These are phyloP conservation scores for Arctostaphylos glauca DNA, from an alignment of 148 eudicot genomes.

Conservation along the genomic window DNA sequence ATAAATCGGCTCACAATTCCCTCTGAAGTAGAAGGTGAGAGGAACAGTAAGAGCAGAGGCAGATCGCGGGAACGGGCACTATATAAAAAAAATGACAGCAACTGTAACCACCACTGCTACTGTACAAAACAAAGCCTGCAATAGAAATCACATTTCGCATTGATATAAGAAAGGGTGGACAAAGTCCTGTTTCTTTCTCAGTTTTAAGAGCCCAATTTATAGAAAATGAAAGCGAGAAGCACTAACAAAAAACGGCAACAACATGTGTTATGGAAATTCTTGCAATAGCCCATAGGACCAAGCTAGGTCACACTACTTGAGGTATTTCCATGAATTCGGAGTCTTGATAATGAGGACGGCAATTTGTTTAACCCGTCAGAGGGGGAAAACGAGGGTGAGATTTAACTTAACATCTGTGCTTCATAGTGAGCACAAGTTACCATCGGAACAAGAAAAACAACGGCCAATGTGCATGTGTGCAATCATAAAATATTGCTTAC, in stretches of 20 bases:
- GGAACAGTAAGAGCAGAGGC: not conserved
- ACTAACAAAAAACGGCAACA: not conserved
- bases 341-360: too few species aligned
- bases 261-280: not conserved
- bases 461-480: not conserved
- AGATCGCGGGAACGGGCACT: not conserved
- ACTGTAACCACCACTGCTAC: conserved; percentile 33
- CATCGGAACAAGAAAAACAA: not conserved
- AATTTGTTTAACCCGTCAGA: too few species aligned
- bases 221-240: too few species aligned
- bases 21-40: not conserved
- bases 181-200: too few species aligned
- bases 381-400: too few species aligned
- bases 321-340: not conserved
- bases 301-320: not conserved
- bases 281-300: not conserved
- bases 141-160: not conserved
- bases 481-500: not conserved
- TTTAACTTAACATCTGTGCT: not conserved
- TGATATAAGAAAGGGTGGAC: not conserved
- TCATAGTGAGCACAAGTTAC: not conserved
- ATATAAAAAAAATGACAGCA: conserved; percentile 35
- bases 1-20: not conserved
- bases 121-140: conserved; percentile 54
- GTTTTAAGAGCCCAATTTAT: too few species aligned